These are phyloP conservation scores for Peniophora sp. DNA, from an alignment of 1,284 basidiomycete species.

Conservation along the genomic window DNA sequence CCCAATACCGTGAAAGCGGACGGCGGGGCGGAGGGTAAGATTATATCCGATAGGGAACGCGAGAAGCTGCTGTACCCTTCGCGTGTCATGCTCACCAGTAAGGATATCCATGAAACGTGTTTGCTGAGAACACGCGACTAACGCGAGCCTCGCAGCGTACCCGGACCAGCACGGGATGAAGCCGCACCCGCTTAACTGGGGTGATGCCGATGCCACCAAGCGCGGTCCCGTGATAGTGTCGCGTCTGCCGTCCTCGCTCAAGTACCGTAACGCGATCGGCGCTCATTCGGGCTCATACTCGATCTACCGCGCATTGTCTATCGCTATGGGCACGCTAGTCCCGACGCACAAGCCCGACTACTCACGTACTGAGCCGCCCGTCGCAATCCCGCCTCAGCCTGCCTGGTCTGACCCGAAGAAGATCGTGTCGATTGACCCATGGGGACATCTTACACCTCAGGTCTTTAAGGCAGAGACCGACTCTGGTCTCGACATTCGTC, in stretches of 20 bases:
- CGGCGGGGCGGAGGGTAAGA: conserved; percentile 12
- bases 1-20: conserved; percentile 11
- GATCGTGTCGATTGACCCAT: conserved; percentile 94
- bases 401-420: conserved; percentile 76
- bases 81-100: conserved; percentile 76
- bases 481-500: conserved; percentile 72
- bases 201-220: conserved; percentile 51
- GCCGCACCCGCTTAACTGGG: conserved; percentile 81
- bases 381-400: conserved; percentile 74
- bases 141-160: conserved; percentile 41
- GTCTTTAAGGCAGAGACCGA: conserved; percentile 68
- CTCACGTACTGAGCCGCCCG: conserved; percentile 83
- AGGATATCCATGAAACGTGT: conserved; percentile 14
- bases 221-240: conserved; percentile 90
- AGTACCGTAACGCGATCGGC: conserved; percentile 88
- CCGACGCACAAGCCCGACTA: conserved; percentile 86
- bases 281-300: conserved; percentile 93
- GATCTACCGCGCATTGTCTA: conserved; percentile 88
- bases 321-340: conserved; percentile 84
- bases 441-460: conserved; percentile 84
- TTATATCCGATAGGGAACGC: conserved; percentile 50
- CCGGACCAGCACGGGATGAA: conserved; percentile 68
- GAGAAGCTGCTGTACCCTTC: conserved; percentile 72
- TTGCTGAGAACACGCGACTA: not conserved
- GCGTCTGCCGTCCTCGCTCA: conserved; percentile 78